Conservation (phyloP, 805 yeast genomes). For the Schwanniomyces sp. region DNA sequence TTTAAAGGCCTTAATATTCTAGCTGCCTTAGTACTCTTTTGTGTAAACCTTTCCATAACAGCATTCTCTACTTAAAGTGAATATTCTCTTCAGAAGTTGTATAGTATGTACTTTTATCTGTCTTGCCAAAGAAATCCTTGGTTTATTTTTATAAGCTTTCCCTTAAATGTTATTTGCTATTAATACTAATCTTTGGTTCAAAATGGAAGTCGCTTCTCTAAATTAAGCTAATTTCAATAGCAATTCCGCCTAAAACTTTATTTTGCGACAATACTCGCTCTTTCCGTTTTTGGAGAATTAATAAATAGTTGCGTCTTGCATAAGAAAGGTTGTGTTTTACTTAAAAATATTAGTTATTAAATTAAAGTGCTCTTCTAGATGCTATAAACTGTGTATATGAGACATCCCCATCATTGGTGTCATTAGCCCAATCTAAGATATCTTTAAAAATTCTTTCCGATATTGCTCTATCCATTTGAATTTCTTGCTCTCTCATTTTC, state of each 20-base stretch:
- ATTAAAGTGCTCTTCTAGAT: conserved; percentile 3
- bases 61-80: not conserved
- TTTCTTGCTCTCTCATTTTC: conserved; percentile 61
- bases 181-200: not conserved
- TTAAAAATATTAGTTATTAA: not conserved
- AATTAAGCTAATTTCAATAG: not conserved
- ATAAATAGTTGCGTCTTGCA: not conserved
- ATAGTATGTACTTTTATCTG: not conserved
- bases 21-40: not conserved
- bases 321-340: not conserved
- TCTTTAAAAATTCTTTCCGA: conserved; percentile 62
- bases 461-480: conserved; percentile 53
- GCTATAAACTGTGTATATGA: conserved; percentile 6
- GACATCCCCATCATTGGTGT: conserved; percentile 42
- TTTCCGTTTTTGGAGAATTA: conserved; percentile 1
- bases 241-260: not conserved
- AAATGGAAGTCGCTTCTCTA: not conserved
- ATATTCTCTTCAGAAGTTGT: not conserved
- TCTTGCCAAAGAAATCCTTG: conserved; percentile 4
- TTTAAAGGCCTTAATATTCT: not conserved
- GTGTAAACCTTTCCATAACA: not conserved
- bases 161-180: not conserved
- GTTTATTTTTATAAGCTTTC: too few species aligned
- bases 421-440: conserved; percentile 62
- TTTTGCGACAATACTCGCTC: not conserved